Conservation (phyloP, 768 basidiomycete genomes). For the Podaxis pistillaris region DNA sequence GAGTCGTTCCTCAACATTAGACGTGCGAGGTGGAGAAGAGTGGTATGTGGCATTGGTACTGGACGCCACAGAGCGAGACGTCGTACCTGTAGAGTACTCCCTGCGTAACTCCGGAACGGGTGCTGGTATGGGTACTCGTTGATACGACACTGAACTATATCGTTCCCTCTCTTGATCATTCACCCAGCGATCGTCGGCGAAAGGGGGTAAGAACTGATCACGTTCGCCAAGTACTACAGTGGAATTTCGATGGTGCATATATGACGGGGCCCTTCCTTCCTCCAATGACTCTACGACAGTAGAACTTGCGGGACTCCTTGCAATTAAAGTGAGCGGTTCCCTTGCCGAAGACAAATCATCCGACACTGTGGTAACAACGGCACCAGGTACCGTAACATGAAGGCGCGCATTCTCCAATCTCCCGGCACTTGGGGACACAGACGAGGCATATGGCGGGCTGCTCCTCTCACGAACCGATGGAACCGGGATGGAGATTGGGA, state of each 20-base stretch:
- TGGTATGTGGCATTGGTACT: slow-evolving; percentile 7
- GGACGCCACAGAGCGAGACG: neutral
- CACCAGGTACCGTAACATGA: neutral
- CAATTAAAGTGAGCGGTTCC: neutral
- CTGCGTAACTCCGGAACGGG: slow-evolving; percentile 10
- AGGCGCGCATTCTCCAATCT: neutral
- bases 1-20: neutral
- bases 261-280: slow-evolving; percentile 5
- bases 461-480: slow-evolving; percentile 7
- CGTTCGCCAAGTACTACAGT: slow-evolving; percentile 1
- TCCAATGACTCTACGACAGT: slow-evolving; percentile 11
- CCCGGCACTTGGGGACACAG: neutral
- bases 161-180: slow-evolving; percentile 4
- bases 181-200: slow-evolving; percentile 6
- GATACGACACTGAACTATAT: neutral
- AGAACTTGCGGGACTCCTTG: slow-evolving; percentile 10
- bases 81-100: slow-evolving; percentile 5
- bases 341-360: no score
- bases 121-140: slow-evolving; percentile 1
- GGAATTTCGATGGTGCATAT: slow-evolving; percentile 5
- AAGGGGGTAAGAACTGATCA: slow-evolving; percentile 1
- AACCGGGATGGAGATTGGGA: neutral
- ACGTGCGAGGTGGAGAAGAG: slow-evolving; percentile 8
- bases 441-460: neutral
- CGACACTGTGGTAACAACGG: no score